Evolutionary conservation across 495 filamentous ascomycete species (phyloP).

Genomic region (Parachaetomium inaequale): DNA sequence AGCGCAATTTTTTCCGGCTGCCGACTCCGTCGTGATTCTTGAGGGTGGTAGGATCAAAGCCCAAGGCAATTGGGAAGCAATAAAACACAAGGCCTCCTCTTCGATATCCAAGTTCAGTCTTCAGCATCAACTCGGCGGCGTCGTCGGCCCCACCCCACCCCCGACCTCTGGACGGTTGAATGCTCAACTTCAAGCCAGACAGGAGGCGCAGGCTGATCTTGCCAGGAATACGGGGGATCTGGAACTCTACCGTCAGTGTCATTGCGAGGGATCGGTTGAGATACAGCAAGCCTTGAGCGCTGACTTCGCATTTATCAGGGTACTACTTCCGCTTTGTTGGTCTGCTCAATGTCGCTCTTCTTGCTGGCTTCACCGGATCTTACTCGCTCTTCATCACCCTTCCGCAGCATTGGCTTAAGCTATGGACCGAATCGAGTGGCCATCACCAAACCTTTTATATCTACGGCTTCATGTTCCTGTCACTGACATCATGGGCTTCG

Average conservation of each 20-base stretch:
- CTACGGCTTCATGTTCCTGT: conserved; percentile 29
- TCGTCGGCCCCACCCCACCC: neutral
- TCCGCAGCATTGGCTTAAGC: conserved; percentile 41
- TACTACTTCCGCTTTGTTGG: conserved; percentile 59
- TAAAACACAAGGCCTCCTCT: neutral
- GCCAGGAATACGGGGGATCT: conserved; percentile 25
- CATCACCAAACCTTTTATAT: conserved; percentile 26
- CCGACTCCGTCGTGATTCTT: conserved; percentile 27
- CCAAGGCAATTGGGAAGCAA: conserved; percentile 26
- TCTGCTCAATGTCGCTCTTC: conserved; percentile 41
- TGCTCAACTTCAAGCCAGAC: neutral
- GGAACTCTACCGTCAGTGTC: conserved; percentile 26
- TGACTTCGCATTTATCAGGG: conserved; percentile 22
- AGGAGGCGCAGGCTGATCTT: conserved; percentile 13
- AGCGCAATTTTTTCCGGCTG: conserved; percentile 23
- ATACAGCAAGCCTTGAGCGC: neutral
- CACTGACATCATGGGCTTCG: conserved; percentile 31
- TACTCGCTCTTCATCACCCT: conserved; percentile 39
- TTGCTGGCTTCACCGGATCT: conserved; percentile 29
- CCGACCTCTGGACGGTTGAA: conserved; percentile 5
- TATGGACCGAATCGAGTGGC: conserved; percentile 34
- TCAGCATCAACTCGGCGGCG: neutral
- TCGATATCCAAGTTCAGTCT: conserved; percentile 23
- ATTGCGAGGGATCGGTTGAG: neutral
- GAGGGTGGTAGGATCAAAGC: conserved; percentile 19